Conservation (phyloP, 129 eudicot genomes). For the Chrysanthemum lavandulifolium region DNA sequence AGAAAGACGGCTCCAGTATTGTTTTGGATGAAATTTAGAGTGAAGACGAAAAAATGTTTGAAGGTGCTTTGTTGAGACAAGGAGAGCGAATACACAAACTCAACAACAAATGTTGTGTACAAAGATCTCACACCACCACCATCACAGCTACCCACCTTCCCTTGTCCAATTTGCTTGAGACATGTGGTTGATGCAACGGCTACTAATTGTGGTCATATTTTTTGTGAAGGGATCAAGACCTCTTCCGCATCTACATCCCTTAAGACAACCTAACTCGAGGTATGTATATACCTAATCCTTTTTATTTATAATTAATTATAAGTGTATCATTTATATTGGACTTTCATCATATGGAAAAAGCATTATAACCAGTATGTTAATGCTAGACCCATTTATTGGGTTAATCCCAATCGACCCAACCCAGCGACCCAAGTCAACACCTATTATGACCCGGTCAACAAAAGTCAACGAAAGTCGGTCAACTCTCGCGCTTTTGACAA, state of each 20-base stretch:
- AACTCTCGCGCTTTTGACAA: too few relatives aligned
- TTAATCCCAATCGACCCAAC: too few relatives aligned
- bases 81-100: too few relatives aligned
- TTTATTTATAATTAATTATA: not conserved
- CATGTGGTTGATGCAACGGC: constrained; percentile 34
- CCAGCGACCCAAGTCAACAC: too few relatives aligned
- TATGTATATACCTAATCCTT: not conserved
- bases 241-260: constrained; percentile 51
- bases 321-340: not conserved
- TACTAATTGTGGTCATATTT: not conserved
- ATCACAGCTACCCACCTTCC: constrained; percentile 27
- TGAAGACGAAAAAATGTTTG: too few relatives aligned
- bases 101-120: too few relatives aligned
- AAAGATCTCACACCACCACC: not conserved
- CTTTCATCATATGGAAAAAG: not conserved
- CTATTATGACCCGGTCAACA: too few relatives aligned
- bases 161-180: constrained; percentile 57
- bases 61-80: too few relatives aligned
- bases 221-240: constrained; percentile 10
- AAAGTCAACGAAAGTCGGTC: too few relatives aligned
- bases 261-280: constrained; percentile 8
- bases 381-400: not conserved
- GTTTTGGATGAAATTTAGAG: too few relatives aligned
- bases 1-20: too few relatives aligned
- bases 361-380: not conserved